Percentiles rank a stretch among this genome's conserved stretches.
These are phyloP conservation scores for Lotus japonicus DNA, from an alignment of 306 rosid genomes.

Conservation along the genomic window DNA sequence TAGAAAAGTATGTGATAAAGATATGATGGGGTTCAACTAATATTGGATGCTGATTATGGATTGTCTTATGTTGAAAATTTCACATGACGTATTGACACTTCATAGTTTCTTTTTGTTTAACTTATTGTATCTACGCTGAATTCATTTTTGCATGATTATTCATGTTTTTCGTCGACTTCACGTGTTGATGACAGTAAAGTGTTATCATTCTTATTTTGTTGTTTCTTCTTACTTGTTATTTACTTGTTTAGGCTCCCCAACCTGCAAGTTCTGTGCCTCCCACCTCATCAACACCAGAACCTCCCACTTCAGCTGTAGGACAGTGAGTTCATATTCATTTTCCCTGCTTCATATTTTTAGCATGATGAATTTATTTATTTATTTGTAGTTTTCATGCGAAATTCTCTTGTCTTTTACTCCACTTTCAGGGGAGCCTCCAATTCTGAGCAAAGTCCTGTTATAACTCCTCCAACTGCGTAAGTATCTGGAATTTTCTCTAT, in stretches of 20 bases:
- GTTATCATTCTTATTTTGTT: neutral
- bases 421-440: constrained; percentile 39
- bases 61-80: neutral
- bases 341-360: constrained; percentile 1
- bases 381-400: neutral
- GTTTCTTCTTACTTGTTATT: constrained; percentile 2
- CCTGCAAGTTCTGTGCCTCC: constrained; percentile 33
- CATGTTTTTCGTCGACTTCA: neutral
- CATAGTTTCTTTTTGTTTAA: neutral
- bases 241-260: constrained; percentile 25
- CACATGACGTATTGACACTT: neutral
- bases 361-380: neutral
- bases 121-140: neutral
- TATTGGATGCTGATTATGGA: no score
- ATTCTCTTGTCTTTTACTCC: neutral
- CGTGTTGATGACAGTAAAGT: neutral
- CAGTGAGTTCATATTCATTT: constrained; percentile 44
- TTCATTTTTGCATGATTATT: neutral
- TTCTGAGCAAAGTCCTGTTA: constrained; percentile 33
- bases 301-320: constrained; percentile 31
- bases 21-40: no score
- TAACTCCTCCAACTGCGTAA: constrained; percentile 40
- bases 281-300: constrained; percentile 26
- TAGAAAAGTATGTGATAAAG: no score
- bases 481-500: constrained; percentile 19